A percentile compares a stretch with the other conserved stretches of the same genome.
These are phyloP conservation scores for Ulota crispa DNA, from an alignment of 225 moss, liverwort and hornwort species.

Conservation along the genomic window DNA sequence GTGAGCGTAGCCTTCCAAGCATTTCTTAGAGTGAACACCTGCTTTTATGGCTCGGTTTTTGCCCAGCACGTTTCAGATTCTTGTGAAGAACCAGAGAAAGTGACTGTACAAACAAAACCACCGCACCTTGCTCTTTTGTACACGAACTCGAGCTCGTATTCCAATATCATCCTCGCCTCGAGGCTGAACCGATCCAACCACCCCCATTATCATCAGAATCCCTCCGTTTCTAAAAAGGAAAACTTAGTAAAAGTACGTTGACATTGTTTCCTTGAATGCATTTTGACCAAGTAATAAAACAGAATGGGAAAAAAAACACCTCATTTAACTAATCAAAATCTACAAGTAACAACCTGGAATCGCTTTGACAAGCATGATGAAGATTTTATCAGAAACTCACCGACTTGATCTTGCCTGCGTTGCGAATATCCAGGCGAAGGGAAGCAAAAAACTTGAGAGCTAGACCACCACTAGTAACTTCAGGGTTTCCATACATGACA, in stretches of 20 bases:
- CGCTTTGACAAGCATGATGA: conserved; percentile 1
- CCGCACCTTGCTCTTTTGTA: conserved; percentile 85
- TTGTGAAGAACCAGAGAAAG: neutral
- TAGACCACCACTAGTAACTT: conserved; percentile 93
- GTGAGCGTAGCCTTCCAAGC: conserved; percentile 6
- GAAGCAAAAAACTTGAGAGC: conserved; percentile 94
- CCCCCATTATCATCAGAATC: conserved; percentile 22
- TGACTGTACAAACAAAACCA: neutral
- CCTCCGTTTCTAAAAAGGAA: neutral
- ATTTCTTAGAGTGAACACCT: neutral
- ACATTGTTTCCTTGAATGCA: neutral
- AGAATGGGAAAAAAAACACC: neutral
- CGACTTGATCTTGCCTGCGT: conserved; percentile 82
- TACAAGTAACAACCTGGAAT: neutral
- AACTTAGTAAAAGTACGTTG: neutral
- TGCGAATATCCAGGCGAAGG: conserved; percentile 84
- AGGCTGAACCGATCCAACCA: conserved; percentile 52
- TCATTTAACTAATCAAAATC: neutral
- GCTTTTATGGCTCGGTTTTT: neutral
- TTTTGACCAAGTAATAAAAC: neutral
- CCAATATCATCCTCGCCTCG: conserved; percentile 90
- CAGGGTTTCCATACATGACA: conserved; percentile 92
- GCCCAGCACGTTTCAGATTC: neutral
- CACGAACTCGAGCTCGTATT: conserved; percentile 82
- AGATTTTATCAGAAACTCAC: conserved; percentile 46